Evolutionary conservation across 345 rosid species (phyloP).

Genomic region (Populus simonii): DNA sequence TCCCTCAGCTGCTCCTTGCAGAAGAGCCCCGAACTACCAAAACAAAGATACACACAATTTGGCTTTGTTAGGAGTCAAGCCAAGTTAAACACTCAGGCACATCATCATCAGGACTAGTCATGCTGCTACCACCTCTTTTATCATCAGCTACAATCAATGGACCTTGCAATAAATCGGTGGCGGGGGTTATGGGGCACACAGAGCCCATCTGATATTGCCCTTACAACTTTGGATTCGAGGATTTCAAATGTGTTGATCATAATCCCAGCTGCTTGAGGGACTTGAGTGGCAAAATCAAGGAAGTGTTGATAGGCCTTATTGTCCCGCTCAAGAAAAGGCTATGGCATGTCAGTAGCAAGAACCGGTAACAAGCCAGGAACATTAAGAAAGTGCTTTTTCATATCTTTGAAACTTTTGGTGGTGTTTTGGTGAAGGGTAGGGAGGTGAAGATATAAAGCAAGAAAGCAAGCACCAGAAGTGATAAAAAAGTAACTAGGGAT

Average conservation of each 20-base stretch:
- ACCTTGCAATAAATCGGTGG: conserved; percentile 48
- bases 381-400: not conserved
- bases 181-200: conserved; percentile 24
- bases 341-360: conserved; percentile 14
- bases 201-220: conserved; percentile 40
- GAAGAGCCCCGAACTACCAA: conserved; percentile 46
- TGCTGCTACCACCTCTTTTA: not conserved
- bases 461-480: conserved; percentile 4
- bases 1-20: conserved; percentile 33
- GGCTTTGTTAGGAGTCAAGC: conserved; percentile 42
- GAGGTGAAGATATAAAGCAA: conserved; percentile 5
- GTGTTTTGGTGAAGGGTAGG: conserved; percentile 10
- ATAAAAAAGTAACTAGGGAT: conserved; percentile 21
- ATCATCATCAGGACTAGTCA: not conserved
- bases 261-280: conserved; percentile 30
- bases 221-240: conserved; percentile 42
- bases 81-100: conserved; percentile 32
- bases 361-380: conserved; percentile 30
- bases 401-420: conserved; percentile 17
- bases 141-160: conserved; percentile 36
- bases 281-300: not conserved
- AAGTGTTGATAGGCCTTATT: conserved; percentile 7
- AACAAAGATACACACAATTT: conserved; percentile 38
- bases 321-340: conserved; percentile 13
- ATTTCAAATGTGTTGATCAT: conserved; percentile 50